phyloP scores from a whole-genome alignment of 2,329 filamentous ascomycete genomes.

The Periconia macrospinosa region DNA sequence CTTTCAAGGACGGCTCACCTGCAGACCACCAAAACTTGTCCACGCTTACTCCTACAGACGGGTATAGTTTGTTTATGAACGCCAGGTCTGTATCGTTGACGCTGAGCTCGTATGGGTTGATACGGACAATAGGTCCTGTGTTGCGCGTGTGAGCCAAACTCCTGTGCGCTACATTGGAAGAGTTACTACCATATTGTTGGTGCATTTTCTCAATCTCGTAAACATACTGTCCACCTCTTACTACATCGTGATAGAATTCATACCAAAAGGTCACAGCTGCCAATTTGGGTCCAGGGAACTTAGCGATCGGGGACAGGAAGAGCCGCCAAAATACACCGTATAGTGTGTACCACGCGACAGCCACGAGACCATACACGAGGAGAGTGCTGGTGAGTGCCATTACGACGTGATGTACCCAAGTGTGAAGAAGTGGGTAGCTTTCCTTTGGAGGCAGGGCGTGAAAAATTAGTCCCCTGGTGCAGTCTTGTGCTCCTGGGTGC shows the following conservation, averaged over 20 bases:
- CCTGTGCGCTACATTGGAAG: slow-evolving; percentile 6
- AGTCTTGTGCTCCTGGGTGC: too few relatives aligned
- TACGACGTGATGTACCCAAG: background rate
- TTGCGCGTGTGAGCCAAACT: background rate
- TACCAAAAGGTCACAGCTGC: slow-evolving; percentile 27
- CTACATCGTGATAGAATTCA: slow-evolving; percentile 26
- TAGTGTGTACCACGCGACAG: background rate
- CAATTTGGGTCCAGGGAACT: slow-evolving; percentile 21
- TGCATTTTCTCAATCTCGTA: background rate
- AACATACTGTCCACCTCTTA: slow-evolving; percentile 19
- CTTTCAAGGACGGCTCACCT: background rate
- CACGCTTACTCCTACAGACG: slow-evolving; percentile 2
- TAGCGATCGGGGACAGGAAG: slow-evolving; percentile 16
- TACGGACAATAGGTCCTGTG: slow-evolving; percentile 29
- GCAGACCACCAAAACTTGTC: slow-evolving; percentile 7
- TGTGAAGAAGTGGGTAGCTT: too few relatives aligned
- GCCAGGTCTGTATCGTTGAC: slow-evolving; percentile 20
- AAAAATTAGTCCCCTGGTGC: too few relatives aligned
- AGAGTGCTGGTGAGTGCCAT: background rate
- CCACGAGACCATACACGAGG: background rate
- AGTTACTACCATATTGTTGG: slow-evolving; percentile 23
- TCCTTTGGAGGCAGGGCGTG: too few relatives aligned
- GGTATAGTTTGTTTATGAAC: slow-evolving; percentile 18
- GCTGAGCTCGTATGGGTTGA: slow-evolving; percentile 29
- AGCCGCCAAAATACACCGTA: slow-evolving; percentile 16